A percentile compares a stretch with the other conserved stretches of the same genome.
These are phyloP conservation scores for Melanomma pulvis-pyrius DNA, from an alignment of 495 filamentous ascomycete species.

Conservation along the genomic window DNA sequence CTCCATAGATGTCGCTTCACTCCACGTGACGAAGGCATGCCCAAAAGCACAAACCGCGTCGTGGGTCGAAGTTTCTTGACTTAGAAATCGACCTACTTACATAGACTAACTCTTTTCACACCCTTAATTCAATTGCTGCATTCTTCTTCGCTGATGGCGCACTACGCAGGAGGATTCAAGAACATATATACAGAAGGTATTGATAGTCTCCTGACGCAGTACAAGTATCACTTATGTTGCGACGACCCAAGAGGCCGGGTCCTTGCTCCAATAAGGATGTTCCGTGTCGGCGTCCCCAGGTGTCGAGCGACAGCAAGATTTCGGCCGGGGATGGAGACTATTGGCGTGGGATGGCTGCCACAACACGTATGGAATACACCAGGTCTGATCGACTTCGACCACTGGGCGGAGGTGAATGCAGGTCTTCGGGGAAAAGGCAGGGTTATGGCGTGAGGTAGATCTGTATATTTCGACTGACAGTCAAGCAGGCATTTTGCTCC, in stretches of 20 bases:
- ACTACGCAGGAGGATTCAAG: too few species aligned
- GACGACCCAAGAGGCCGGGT: background rate
- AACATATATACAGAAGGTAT: background rate
- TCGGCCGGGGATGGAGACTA: background rate
- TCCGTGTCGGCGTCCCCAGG: too few species aligned
- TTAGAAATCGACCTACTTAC: too few species aligned
- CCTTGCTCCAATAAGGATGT: too few species aligned
- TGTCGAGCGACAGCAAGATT: background rate
- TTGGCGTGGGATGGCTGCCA: background rate
- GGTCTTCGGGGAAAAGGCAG: background rate
- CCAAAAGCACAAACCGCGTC: too few species aligned
- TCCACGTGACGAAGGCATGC: too few species aligned
- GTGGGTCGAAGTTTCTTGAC: too few species aligned
- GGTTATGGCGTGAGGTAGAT: background rate
- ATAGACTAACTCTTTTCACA: too few species aligned
- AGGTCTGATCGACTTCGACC: constrained; percentile 5
- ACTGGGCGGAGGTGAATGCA: background rate
- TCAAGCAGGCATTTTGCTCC: too few species aligned
- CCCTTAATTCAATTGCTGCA: too few species aligned
- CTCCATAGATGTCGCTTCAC: too few species aligned
- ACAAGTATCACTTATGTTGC: background rate
- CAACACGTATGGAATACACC: background rate
- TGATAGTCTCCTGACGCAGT: background rate
- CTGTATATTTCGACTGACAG: background rate
- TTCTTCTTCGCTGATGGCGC: too few species aligned